Evolutionary conservation across 306 rosid species (phyloP).

Genomic region (Inga oerstediana): DNA sequence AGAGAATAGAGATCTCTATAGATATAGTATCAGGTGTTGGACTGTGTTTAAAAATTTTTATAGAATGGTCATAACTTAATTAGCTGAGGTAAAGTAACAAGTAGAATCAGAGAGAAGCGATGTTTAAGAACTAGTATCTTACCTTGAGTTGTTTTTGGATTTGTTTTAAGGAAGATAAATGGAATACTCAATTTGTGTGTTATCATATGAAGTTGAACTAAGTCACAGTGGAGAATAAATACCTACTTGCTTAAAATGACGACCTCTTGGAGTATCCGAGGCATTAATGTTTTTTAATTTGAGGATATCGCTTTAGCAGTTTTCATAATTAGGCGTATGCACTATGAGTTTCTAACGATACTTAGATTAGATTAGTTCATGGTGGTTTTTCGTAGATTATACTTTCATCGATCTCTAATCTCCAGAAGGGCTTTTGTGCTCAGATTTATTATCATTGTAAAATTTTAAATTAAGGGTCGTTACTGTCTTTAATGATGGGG

Average conservation of each 20-base stretch:
- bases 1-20: not conserved
- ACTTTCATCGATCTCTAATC: not conserved
- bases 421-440: not conserved
- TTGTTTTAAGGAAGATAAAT: not conserved
- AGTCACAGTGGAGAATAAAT: too few relatives aligned
- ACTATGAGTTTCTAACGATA: not conserved
- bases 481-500: constrained; percentile 11
- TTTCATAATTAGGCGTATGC: not conserved
- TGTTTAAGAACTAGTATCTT: not conserved
- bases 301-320: not conserved
- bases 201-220: too few relatives aligned
- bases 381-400: not conserved
- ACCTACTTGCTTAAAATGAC: not conserved
- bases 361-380: not conserved
- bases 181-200: not conserved
- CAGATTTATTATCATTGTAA: not conserved
- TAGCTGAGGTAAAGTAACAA: not conserved
- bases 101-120: not conserved
- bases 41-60: not conserved
- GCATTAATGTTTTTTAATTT: not conserved
- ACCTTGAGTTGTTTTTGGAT: not conserved
- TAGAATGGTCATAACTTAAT: not conserved
- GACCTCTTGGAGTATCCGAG: not conserved
- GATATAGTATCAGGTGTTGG: not conserved
- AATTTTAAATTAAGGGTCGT: not conserved